phyloP scores from a whole-genome alignment of 2,329 filamentous ascomycete genomes.

The Apiospora arundinis region DNA sequence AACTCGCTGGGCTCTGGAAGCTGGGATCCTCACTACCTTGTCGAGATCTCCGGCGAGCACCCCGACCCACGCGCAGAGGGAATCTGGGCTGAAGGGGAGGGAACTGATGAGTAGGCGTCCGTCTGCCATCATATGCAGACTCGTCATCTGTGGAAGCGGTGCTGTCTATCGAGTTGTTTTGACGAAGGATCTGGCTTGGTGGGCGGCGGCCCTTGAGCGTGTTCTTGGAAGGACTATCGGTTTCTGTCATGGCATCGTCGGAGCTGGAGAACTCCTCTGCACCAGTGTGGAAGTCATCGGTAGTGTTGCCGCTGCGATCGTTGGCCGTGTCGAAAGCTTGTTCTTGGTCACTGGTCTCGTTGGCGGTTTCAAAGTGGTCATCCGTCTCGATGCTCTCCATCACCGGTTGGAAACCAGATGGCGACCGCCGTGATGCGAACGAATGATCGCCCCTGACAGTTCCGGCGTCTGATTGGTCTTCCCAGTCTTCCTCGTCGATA shows the following conservation, averaged over 20 bases:
- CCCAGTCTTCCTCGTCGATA: conserved; percentile 85
- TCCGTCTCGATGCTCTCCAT: conserved; percentile 59
- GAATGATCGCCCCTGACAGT: neutral
- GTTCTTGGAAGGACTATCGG: conserved; percentile 65
- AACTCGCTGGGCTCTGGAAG: conserved; percentile 62
- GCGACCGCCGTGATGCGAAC: conserved; percentile 32
- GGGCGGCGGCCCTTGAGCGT: conserved; percentile 33
- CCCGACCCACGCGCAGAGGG: conserved; percentile 73
- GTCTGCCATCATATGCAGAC: conserved; percentile 73
- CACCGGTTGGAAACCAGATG: conserved; percentile 37
- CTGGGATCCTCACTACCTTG: conserved; percentile 65
- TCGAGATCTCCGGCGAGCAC: conserved; percentile 65
- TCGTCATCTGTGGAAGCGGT: conserved; percentile 19
- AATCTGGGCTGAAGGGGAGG: conserved; percentile 70
- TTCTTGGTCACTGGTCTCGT: conserved; percentile 68
- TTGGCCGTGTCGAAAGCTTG: conserved; percentile 73
- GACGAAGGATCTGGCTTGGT: conserved; percentile 27
- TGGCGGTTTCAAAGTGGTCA: conserved; percentile 76
- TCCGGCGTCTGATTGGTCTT: conserved; percentile 67
- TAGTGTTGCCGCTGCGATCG: conserved; percentile 79
- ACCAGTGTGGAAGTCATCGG: conserved; percentile 95
- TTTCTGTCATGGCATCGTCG: conserved; percentile 82
- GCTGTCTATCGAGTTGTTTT: conserved; percentile 2
- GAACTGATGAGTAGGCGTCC: conserved; percentile 64
- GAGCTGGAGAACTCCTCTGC: conserved; percentile 78